Evolutionary conservation across 2,329 filamentous ascomycete genomes (phyloP).

Genomic region (Neonectria magnoliae): DNA sequence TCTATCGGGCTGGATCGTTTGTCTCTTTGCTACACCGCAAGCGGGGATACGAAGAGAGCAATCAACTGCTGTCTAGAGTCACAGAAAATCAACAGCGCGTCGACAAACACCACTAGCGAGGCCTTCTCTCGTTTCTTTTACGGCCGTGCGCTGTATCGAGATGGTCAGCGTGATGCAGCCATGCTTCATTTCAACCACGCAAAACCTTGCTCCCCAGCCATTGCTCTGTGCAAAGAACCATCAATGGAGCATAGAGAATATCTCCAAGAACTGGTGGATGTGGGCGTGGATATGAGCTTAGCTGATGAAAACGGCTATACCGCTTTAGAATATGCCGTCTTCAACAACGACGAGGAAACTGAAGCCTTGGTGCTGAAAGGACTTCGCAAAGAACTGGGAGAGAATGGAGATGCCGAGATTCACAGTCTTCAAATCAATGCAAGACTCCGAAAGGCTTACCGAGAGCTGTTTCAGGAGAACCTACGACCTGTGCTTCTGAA

Average conservation of each 20-base stretch:
- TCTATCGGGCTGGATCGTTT: conserved; percentile 46
- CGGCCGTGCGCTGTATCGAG: conserved; percentile 42
- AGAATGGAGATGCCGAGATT: conserved; percentile 11
- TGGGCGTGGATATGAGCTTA: conserved; percentile 45
- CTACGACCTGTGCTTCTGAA: conserved; percentile 47
- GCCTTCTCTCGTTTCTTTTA: conserved; percentile 47
- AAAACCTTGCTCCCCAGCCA: conserved; percentile 44
- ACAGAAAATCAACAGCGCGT: conserved; percentile 21
- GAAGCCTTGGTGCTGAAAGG: conserved; percentile 43
- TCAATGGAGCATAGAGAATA: conserved; percentile 49
- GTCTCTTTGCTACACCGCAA: conserved; percentile 46
- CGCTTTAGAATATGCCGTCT: conserved; percentile 51
- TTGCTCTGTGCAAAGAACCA: conserved; percentile 51
- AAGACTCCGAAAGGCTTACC: conserved; percentile 47
- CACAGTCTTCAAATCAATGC: conserved; percentile 35
- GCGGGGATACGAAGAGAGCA: conserved; percentile 36
- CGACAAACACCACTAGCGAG: conserved; percentile 41
- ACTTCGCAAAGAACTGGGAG: conserved; percentile 19
- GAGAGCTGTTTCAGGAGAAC: conserved; percentile 50
- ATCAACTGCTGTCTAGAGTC: conserved; percentile 29
- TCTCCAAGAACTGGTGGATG: conserved; percentile 45
- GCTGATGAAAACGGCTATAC: conserved; percentile 49
- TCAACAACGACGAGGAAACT: conserved; percentile 40
- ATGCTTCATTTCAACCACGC: conserved; percentile 43
- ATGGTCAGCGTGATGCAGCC: conserved; percentile 40